A percentile compares a stretch with the other conserved stretches of the same genome.
phyloP scores from a whole-genome alignment of 2,329 filamentous ascomycete genomes.

The Paramyrothecium roridum region DNA sequence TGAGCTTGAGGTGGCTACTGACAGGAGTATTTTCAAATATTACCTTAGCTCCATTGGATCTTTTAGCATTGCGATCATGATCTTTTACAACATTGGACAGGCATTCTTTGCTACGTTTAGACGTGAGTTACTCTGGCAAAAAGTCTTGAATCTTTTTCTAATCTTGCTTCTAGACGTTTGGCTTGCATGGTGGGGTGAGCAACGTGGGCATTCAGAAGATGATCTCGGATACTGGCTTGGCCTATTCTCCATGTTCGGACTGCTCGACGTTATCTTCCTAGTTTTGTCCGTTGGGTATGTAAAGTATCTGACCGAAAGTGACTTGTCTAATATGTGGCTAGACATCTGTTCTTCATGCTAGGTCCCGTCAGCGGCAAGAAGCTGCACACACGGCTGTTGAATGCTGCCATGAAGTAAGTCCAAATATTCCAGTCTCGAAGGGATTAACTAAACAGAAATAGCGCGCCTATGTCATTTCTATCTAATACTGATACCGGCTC shows the following conservation, averaged over 20 bases:
- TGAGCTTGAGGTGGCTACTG: slow-evolving; percentile 10
- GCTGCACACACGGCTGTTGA: slow-evolving; percentile 18
- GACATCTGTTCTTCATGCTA: slow-evolving; percentile 20
- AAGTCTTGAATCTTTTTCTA: neutral
- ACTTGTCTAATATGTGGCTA: slow-evolving; percentile 7
- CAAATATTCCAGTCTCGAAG: accelerated
- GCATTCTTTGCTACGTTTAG: slow-evolving; percentile 17
- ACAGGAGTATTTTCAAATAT: slow-evolving; percentile 22
- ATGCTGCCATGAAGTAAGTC: slow-evolving; percentile 18
- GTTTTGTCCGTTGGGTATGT: slow-evolving; percentile 22
- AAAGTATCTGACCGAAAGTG: accelerated
- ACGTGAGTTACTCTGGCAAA: slow-evolving; percentile 11
- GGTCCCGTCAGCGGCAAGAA: slow-evolving; percentile 18
- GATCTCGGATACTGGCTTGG: slow-evolving; percentile 26
- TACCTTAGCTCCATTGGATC: slow-evolving; percentile 19
- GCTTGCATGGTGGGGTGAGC: slow-evolving; percentile 28
- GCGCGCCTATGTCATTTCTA: slow-evolving; percentile 21
- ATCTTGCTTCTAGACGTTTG: slow-evolving; percentile 16
- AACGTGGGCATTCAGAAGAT: slow-evolving; percentile 15
- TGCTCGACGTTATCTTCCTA: slow-evolving; percentile 17
- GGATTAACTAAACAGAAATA: slow-evolving; percentile 3
- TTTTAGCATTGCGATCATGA: slow-evolving; percentile 14
- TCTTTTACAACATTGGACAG: slow-evolving; percentile 9
- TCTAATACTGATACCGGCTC: slow-evolving; percentile 22
- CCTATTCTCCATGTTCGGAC: slow-evolving; percentile 19